Evolutionary conservation across 495 filamentous ascomycete genomes (phyloP).

Genomic region (Xylaria flabelliformis): DNA sequence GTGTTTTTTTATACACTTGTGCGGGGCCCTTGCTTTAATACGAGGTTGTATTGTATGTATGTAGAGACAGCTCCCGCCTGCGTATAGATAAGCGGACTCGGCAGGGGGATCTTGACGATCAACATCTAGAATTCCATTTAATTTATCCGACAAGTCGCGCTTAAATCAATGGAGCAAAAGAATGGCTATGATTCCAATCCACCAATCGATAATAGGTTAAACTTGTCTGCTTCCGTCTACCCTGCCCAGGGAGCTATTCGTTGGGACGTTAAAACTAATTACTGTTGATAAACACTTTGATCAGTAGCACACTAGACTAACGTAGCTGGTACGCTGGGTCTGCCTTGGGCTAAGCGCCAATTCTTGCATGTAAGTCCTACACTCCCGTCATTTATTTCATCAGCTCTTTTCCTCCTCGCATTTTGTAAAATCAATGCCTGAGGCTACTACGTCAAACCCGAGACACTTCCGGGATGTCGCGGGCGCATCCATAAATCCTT

Average conservation of each 20-base stretch:
- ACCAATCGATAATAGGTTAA: background rate
- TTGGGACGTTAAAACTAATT: background rate
- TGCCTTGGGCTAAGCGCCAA: background rate
- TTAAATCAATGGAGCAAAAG: background rate
- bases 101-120: slow-evolving; percentile 11
- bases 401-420: background rate
- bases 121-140: slow-evolving; percentile 3
- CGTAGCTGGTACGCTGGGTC: background rate
- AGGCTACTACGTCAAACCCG: background rate
- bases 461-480: background rate
- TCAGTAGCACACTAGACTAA: background rate
- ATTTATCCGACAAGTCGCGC: slow-evolving; percentile 8
- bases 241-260: background rate
- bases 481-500: background rate
- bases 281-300: background rate
- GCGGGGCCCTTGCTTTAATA: background rate
- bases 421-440: background rate
- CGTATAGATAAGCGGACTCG: background rate
- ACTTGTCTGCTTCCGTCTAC: background rate
- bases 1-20: background rate
- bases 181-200: background rate
- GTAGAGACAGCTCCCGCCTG: background rate
- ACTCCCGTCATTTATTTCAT: background rate
- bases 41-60: slow-evolving; percentile 1
- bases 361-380: background rate